phyloP scores from a whole-genome alignment of 208 protist species.

The Naegleria fowleri region DNA sequence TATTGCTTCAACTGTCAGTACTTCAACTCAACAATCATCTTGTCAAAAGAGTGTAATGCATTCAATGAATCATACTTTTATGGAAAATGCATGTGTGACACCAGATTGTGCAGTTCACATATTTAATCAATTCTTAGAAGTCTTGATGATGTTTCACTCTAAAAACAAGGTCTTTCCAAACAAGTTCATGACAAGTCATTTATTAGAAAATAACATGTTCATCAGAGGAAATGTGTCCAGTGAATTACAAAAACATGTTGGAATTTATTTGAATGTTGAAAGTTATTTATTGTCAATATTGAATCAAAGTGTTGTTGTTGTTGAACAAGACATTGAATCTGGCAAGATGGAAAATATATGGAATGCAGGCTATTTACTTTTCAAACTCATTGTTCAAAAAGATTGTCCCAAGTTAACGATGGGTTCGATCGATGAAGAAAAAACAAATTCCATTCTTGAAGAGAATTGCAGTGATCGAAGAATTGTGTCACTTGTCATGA shows the following conservation, averaged over 20 bases:
- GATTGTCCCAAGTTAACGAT: background rate
- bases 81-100: no score
- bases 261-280: background rate
- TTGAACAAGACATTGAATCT: background rate
- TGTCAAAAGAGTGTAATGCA: no score
- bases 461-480: background rate
- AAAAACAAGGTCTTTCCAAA: background rate
- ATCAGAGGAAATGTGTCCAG: background rate
- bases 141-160: background rate
- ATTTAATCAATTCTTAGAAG: background rate
- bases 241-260: background rate
- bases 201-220: background rate
- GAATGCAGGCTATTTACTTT: background rate
- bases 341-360: background rate
- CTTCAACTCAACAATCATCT: no score
- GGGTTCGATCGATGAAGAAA: background rate
- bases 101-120: background rate
- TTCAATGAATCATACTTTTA: no score
- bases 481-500: background rate
- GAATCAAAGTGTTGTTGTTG: background rate
- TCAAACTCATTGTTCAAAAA: background rate
- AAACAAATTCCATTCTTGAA: background rate
- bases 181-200: background rate
- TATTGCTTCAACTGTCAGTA: no score
- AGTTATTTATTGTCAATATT: background rate